These are phyloP conservation scores for Handroanthus guayacan DNA, from an alignment of 257 asterid genomes.

Conservation along the genomic window DNA sequence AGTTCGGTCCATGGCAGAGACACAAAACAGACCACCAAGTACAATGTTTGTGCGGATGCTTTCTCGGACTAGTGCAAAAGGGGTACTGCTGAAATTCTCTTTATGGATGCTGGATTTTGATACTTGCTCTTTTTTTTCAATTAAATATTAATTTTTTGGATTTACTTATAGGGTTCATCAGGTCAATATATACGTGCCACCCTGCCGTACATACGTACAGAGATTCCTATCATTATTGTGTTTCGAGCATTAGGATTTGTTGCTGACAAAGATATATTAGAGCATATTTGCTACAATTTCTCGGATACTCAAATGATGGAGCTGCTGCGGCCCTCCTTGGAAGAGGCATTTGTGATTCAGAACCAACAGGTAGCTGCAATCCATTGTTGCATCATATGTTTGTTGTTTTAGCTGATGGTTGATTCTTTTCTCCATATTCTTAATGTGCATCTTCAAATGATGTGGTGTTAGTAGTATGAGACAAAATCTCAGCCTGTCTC, in stretches of 20 bases:
- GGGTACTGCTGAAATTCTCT: constrained; percentile 58
- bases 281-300: constrained; percentile 94
- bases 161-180: constrained; percentile 82
- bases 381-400: constrained; percentile 20
- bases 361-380: constrained; percentile 75
- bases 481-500: neutral
- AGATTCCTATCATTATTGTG: constrained; percentile 93
- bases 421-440: constrained; percentile 17
- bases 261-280: constrained; percentile 95
- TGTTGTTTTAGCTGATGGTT: neutral
- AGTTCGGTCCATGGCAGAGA: constrained; percentile 97
- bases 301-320: constrained; percentile 98
- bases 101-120: constrained; percentile 25
- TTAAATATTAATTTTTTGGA: neutral
- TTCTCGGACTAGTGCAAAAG: constrained; percentile 95
- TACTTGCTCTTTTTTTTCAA: neutral
- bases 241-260: constrained; percentile 96
- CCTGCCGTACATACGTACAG: constrained; percentile 92
- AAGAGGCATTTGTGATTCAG: constrained; percentile 98
- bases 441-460: neutral
- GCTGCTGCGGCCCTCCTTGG: constrained; percentile 92
- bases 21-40: constrained; percentile 96
- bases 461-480: neutral
- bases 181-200: constrained; percentile 98
- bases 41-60: constrained; percentile 99